Evolutionary conservation across 495 filamentous ascomycete genomes (phyloP).

Genomic region (Podospora appendiculata): DNA sequence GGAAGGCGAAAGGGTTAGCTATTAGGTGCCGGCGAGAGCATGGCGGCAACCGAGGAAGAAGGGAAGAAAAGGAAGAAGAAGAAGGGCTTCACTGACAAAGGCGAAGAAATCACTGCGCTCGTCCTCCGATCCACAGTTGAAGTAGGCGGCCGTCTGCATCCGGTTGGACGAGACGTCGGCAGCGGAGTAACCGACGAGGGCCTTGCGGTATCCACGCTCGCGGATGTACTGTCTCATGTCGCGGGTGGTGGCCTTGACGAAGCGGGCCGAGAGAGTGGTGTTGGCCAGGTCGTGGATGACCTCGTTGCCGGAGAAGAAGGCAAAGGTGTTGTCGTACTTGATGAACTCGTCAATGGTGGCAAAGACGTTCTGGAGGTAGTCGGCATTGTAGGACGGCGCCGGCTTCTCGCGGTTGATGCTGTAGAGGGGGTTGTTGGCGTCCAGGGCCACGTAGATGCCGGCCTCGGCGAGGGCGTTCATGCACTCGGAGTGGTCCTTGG

Average conservation of each 20-base stretch:
- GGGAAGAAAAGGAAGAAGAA: no score
- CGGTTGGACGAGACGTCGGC: constrained; percentile 82
- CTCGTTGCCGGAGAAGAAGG: constrained; percentile 98
- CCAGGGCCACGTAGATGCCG: constrained; percentile 88
- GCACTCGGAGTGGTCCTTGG: constrained; percentile 71
- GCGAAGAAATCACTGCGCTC: constrained; percentile 93
- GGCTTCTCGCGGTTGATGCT: constrained; percentile 43
- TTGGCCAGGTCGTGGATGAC: constrained; percentile 76
- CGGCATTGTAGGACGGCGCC: constrained; percentile 74
- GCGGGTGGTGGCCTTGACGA: constrained; percentile 90
- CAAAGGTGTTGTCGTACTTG: constrained; percentile 83
- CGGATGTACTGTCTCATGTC: constrained; percentile 87
- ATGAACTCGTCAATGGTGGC: constrained; percentile 87
- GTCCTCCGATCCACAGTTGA: constrained; percentile 90
- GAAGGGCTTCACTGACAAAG: constrained; percentile 43
- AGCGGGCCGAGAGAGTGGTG: constrained; percentile 72
- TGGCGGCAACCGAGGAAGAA: no score
- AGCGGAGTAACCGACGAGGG: constrained; percentile 93
- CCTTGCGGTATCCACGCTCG: constrained; percentile 60
- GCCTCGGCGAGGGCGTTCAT: constrained; percentile 76
- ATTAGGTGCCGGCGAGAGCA: no score
- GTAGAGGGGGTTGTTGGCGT: constrained; percentile 48
- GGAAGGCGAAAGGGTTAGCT: not conserved
- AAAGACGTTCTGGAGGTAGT: constrained; percentile 90
- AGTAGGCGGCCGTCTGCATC: constrained; percentile 82